Base-by-base conservation (phyloP, 2,329 filamentous ascomycete genomes). In the Westerdykella ornata region DNA sequence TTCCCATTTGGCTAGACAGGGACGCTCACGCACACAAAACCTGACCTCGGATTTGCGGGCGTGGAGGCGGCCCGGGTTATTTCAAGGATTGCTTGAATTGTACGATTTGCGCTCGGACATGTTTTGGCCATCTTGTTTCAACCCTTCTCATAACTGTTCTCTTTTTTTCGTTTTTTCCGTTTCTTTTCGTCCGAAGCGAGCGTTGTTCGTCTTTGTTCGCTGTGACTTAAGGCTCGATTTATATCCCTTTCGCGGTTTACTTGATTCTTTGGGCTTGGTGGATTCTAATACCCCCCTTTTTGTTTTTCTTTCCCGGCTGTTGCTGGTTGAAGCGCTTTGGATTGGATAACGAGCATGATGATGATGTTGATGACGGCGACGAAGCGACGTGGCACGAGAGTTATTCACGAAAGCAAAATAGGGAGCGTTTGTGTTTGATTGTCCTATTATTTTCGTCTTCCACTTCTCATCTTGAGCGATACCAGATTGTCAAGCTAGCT, bases 11-110 rank as follows among this genome's bases (percentile, higher is more conserved):
- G 22, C 51, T 63, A 64, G 60, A 64, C 46, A 52, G 47, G 56
- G 54, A 57, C 53, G 60, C 62, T 65, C 60, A 60, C 60, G 60
- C 60, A 60, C 53, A 53, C 49, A 51, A 51, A 48, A 28, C 22
- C 22, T 26, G 22, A 26, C 22, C 22, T 26, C 41, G 37, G 37
- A 39, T 48, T 52, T 47, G 48, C 51, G 59, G 54, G 54, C 48
- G 52, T 54, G 52, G 46, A 49, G 49, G 42, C 37, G 30, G 7
- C 30, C 30, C n/a, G n/a, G n/a, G 30, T 20, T 26, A 3, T 26
- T 26, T 9, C 12, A 7, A 26, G 22, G 22, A 26, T 26, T 26
- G 22, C 22, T 26, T 7, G 22, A 26, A 11, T 26, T 26, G 22
- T 26, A 26, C 22, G 22, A 26, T 26, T 11, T 26, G 22, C 22